phyloP scores from a whole-genome alignment of 2,329 filamentous ascomycete species.

The Stagonosporopsis cucurbitacearum region DNA sequence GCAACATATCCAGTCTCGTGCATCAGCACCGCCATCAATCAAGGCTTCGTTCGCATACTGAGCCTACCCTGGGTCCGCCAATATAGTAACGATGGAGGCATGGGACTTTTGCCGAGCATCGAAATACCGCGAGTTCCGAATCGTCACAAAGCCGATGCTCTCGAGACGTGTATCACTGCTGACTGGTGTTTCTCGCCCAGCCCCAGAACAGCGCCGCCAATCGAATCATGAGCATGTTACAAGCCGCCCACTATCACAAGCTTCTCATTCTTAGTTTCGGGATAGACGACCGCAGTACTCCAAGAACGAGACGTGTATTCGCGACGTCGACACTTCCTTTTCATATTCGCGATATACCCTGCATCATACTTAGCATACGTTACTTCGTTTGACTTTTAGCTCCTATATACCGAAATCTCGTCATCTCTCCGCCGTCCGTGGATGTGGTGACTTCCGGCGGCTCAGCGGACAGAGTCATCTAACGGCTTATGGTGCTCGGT shows the following conservation, averaged over 20 bases:
- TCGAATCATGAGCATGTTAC: neutral
- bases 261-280: neutral
- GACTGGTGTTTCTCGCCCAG: neutral
- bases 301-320: neutral
- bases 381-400: neutral
- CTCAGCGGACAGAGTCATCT: neutral
- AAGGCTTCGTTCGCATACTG: conserved; percentile 10
- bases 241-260: neutral
- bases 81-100: conserved; percentile 24
- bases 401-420: neutral
- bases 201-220: neutral
- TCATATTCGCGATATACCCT: neutral
- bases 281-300: neutral
- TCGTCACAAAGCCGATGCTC: neutral
- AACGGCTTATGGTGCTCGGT: neutral
- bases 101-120: conserved; percentile 21
- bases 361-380: neutral
- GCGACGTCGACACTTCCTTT: neutral
- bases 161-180: neutral
- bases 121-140: conserved; percentile 23
- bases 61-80: conserved; percentile 21
- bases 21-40: conserved; percentile 23
- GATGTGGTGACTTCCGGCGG: neutral
- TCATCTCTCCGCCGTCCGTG: neutral
- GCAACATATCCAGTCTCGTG: conserved; percentile 27